A percentile compares a stretch with the other conserved stretches of the same genome.
These are phyloP conservation scores for Penicillium longicatenatum DNA, from an alignment of 495 filamentous ascomycete species.

Conservation along the genomic window DNA sequence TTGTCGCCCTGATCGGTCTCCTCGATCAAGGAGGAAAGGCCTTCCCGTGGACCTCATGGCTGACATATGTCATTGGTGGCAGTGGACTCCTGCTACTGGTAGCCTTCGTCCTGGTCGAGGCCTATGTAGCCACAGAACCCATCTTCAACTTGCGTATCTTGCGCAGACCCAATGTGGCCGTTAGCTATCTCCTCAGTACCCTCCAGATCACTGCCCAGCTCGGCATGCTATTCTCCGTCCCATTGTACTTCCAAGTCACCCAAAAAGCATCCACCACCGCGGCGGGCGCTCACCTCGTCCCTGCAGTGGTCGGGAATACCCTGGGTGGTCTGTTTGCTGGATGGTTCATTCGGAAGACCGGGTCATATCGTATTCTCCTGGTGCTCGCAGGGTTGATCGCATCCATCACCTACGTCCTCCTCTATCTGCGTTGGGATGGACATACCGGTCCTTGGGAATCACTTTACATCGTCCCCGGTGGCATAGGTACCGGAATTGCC, in stretches of 20 bases:
- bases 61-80: constrained; percentile 22
- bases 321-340: constrained; percentile 63
- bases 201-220: constrained; percentile 61
- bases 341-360: constrained; percentile 57
- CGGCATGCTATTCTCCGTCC: constrained; percentile 53
- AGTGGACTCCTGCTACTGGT: constrained; percentile 35
- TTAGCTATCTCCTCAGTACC: constrained; percentile 54
- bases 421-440: constrained; percentile 64
- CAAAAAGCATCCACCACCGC: constrained; percentile 52
- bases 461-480: constrained; percentile 62
- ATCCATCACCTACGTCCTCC: constrained; percentile 52
- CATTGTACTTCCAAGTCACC: constrained; percentile 72
- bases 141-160: constrained; percentile 64
- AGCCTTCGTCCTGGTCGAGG: constrained; percentile 55
- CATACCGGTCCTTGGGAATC: constrained; percentile 61
- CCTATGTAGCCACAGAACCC: constrained; percentile 55
- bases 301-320: constrained; percentile 66
- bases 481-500: constrained; percentile 57
- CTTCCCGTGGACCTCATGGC: constrained; percentile 57
- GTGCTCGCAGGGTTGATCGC: constrained; percentile 53
- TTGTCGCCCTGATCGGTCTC: constrained; percentile 53
- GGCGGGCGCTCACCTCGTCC: constrained; percentile 63
- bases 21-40: constrained; percentile 61
- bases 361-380: constrained; percentile 58
- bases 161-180: constrained; percentile 52